phyloP scores from a whole-genome alignment of 768 basidiomycete species.

The Mycena epipterygia region DNA sequence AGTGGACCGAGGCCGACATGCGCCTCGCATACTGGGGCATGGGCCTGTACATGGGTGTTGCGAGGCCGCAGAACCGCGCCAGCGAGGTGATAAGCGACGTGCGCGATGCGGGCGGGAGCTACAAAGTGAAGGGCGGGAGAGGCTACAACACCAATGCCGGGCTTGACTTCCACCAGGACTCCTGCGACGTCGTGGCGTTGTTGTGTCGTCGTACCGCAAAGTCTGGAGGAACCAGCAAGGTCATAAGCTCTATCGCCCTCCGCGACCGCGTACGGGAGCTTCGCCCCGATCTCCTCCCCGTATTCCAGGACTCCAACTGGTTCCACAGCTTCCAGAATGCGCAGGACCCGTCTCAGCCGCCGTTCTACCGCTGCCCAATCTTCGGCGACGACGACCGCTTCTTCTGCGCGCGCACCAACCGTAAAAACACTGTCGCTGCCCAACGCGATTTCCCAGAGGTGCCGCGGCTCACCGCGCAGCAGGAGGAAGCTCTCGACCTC shows the following conservation, averaged over 20 bases:
- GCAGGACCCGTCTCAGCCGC: constrained; percentile 12
- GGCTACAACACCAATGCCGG: constrained; percentile 21
- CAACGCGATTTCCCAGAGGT: constrained; percentile 23
- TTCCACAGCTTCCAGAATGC: constrained; percentile 23
- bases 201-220: constrained; percentile 19
- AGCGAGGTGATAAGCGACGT: constrained; percentile 24
- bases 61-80: constrained; percentile 23
- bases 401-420: constrained; percentile 12
- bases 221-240: constrained; percentile 20
- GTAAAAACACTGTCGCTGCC: constrained; percentile 18
- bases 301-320: constrained; percentile 10
- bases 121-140: constrained; percentile 15
- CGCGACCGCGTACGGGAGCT: constrained; percentile 13
- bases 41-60: constrained; percentile 21
- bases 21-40: constrained; percentile 19
- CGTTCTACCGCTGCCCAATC: constrained; percentile 21
- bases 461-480: constrained; percentile 4
- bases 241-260: constrained; percentile 18
- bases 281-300: constrained; percentile 11
- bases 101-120: constrained; percentile 20
- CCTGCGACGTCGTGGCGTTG: constrained; percentile 21
- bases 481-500: constrained; percentile 13
- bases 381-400: constrained; percentile 2
- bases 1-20: constrained; percentile 21
- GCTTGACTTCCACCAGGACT: constrained; percentile 22